phyloP scores from a whole-genome alignment of 164 flowering plant species.

The Aristolochia californica region DNA sequence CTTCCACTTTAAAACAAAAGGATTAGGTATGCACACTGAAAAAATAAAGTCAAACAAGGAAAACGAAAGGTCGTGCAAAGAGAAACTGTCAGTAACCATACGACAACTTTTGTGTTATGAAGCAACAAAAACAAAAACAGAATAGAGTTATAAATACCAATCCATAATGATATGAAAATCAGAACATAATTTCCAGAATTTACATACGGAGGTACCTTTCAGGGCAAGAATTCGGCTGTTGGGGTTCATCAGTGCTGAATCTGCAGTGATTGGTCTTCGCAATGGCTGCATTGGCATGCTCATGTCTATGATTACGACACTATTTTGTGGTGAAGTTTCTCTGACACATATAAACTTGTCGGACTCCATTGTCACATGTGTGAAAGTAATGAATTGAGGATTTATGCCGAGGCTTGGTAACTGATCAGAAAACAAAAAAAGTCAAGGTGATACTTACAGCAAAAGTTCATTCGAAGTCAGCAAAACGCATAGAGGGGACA shows the following conservation, averaged over 20 bases:
- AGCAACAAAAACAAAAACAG: neutral
- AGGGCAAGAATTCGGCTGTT: constrained; percentile 85
- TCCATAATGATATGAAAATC: too few species aligned
- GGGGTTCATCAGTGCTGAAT: constrained; percentile 98
- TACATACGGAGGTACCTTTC: constrained; percentile 45
- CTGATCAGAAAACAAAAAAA: constrained; percentile 32
- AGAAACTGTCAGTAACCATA: neutral
- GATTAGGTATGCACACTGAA: too few species aligned
- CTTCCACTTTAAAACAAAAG: too few species aligned
- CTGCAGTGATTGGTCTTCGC: constrained; percentile 97
- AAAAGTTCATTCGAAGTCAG: neutral
- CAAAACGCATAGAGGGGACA: neutral
- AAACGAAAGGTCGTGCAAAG: too few species aligned
- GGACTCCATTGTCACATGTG: constrained; percentile 97
- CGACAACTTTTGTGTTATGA: neutral
- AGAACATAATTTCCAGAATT: too few species aligned
- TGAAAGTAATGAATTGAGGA: constrained; percentile 90
- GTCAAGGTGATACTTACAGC: neutral
- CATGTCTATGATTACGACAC: constrained; percentile 96
- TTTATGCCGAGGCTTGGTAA: constrained; percentile 79
- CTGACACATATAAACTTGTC: constrained; percentile 95
- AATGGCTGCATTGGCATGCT: constrained; percentile 94
- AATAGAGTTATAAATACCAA: too few species aligned
- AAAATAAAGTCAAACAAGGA: too few species aligned
- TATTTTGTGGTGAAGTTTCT: constrained; percentile 95